These are phyloP conservation scores for Coemansia sp. DNA, from an alignment of 192 early-diverging fungal genomes.

Conservation along the genomic window DNA sequence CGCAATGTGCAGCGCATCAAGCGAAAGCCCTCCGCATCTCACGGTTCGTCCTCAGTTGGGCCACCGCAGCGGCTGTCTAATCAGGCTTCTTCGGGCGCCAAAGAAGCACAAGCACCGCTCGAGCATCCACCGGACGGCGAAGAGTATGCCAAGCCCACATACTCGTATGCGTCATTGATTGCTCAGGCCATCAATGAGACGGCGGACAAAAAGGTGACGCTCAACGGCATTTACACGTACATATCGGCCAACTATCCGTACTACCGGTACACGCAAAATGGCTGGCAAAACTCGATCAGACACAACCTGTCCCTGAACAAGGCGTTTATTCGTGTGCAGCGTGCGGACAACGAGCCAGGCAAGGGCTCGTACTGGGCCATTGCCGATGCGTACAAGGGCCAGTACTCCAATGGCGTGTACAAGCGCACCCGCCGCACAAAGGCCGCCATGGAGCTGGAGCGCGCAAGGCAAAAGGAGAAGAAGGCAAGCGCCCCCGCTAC, in stretches of 20 bases:
- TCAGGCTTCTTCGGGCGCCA: neutral
- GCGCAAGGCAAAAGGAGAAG: conserved; percentile 11
- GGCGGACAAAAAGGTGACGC: conserved; percentile 63
- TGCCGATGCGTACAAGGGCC: conserved; percentile 61
- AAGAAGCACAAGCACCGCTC: neutral
- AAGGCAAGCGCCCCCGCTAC: neutral
- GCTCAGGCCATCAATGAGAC: conserved; percentile 85
- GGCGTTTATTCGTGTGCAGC: conserved; percentile 83
- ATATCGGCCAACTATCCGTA: conserved; percentile 80
- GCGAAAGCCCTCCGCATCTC: conserved; percentile 1
- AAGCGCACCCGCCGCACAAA: conserved; percentile 59
- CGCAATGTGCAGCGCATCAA: too few relatives aligned
- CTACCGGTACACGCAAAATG: conserved; percentile 77
- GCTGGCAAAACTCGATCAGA: conserved; percentile 97
- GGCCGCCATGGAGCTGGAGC: conserved; percentile 48
- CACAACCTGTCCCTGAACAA: conserved; percentile 97
- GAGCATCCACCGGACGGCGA: neutral
- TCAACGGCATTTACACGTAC: conserved; percentile 87
- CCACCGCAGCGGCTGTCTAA: too few relatives aligned
- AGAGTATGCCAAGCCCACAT: conserved; percentile 63
- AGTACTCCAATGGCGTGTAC: conserved; percentile 70
- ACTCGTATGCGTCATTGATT: conserved; percentile 85
- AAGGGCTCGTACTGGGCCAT: conserved; percentile 96
- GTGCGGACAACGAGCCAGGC: conserved; percentile 79
- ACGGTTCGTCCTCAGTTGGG: too few relatives aligned